Base-by-base conservation (phyloP, 2,329 filamentous ascomycete genomes). In the Talaromyces verruculosus region DNA sequence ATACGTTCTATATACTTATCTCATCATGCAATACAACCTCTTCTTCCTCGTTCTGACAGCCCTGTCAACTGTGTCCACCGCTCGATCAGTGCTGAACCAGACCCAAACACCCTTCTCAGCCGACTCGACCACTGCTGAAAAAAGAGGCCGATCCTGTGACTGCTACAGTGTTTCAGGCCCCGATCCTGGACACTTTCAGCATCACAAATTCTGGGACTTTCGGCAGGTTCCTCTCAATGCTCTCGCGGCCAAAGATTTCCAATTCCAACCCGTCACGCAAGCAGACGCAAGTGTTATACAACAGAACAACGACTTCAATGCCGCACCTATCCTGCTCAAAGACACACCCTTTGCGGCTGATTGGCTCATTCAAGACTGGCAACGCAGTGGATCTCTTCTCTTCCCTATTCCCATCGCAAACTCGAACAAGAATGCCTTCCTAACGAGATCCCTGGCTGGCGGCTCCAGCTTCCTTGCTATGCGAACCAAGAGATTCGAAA, bases 141-240 rank as follows among this genome's bases (percentile, higher is more conserved):
- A 63, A 55, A 33, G 61, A 55, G 33, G 61, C 15, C 61, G 69
- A 37, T 72, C 79, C 53, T 84, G 83, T 68, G 78, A 81, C 63
- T 84, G 83, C 73, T 84, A 83, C 67, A 75, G 80, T 8, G 76
- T 84, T 33, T 77, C 79, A 1, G 76, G 77, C 5, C 69, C 79
- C 2, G 74, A 79, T 8, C 78, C 79, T 19, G 74, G 77, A 6
- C 83, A 82, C 72, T 85, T 85, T 69, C 78, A 81, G 57, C 78
- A 84, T 72, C 81, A 84, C 75, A 79, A 78, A 61, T 81, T 85
- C 71, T 84, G 79, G 75, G 83, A 84, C 72, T 84, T 84, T 68
- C 81, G 83, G 30, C 74, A 77, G 45, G 74, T 83, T 7, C 71
- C 75, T 19, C 70, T 77, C n/a, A 63, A 69, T 28, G 33, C 69